Percentiles rank a stretch among this genome's conserved stretches.
These are phyloP conservation scores for Cryptococcus sp. DNA, from an alignment of 1,284 basidiomycete genomes.

Conservation along the genomic window DNA sequence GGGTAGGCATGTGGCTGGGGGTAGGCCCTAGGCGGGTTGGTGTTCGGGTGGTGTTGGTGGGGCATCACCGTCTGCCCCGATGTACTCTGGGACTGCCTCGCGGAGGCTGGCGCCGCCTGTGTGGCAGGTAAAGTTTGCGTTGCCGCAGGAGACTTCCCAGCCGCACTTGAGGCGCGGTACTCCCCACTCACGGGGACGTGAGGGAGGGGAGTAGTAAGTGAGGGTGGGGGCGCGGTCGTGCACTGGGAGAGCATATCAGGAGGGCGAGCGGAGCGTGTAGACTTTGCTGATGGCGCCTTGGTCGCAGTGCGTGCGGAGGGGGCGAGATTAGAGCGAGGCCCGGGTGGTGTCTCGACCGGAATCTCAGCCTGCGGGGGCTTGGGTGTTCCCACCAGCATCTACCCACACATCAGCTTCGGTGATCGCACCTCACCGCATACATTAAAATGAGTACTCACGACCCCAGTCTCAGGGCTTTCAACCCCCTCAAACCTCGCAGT, in stretches of 20 bases:
- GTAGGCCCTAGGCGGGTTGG: too few species aligned
- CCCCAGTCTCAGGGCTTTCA: constrained; percentile 24
- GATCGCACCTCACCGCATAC: not conserved
- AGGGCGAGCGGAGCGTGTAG: not conserved
- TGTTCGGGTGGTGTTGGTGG: too few species aligned
- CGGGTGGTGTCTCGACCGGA: not conserved
- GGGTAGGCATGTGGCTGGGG: too few species aligned
- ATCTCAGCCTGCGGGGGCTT: not conserved
- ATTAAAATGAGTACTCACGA: constrained; percentile 13
- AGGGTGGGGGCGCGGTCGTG: not conserved
- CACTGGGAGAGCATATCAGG: not conserved
- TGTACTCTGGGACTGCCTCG: not conserved
- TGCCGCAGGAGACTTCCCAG: not conserved
- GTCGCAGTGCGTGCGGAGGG: not conserved
- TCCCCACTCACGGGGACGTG: not conserved
- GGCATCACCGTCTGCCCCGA: too few species aligned
- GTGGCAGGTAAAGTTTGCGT: not conserved
- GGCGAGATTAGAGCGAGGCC: not conserved
- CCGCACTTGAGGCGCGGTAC: not conserved
- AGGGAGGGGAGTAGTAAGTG: not conserved
- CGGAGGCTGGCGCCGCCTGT: not conserved
- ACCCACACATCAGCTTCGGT: not conserved
- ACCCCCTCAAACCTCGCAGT: constrained; percentile 28
- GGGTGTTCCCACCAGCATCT: not conserved
- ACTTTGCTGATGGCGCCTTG: not conserved